Conservation (phyloP, 768 basidiomycete species). For the Lyophyllum atratum region DNA sequence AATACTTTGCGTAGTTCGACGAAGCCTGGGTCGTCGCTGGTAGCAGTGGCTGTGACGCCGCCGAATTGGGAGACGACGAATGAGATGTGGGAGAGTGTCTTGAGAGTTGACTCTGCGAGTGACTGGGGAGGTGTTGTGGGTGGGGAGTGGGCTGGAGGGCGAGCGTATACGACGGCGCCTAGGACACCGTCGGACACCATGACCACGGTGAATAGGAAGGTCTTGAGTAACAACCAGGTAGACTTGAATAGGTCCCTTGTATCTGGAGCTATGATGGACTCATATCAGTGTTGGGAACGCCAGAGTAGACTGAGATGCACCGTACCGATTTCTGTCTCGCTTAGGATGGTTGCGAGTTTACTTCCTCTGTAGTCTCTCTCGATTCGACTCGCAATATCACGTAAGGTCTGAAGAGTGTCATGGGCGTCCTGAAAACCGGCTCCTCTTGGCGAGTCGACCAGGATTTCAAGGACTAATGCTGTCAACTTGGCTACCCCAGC, state of each 20-base stretch:
- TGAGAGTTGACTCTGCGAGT: constrained; percentile 56
- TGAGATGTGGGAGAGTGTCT: constrained; percentile 64
- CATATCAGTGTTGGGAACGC: not conserved
- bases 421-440: constrained; percentile 23
- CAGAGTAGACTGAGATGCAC: constrained; percentile 5
- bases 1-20: constrained; percentile 73
- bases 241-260: constrained; percentile 46
- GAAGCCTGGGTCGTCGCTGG: constrained; percentile 51
- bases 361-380: constrained; percentile 52
- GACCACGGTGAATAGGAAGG: constrained; percentile 69
- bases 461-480: constrained; percentile 33
- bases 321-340: constrained; percentile 34
- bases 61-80: constrained; percentile 84
- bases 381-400: constrained; percentile 40
- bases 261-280: constrained; percentile 36
- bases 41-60: constrained; percentile 56
- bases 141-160: constrained; percentile 32
- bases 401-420: constrained; percentile 33
- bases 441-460: constrained; percentile 35
- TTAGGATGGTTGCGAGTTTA: constrained; percentile 33
- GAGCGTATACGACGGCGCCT: constrained; percentile 52
- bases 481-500: constrained; percentile 42
- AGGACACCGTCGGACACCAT: constrained; percentile 70
- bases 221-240: constrained; percentile 73
- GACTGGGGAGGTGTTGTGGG: constrained; percentile 20